Evolutionary conservation across 2,329 filamentous ascomycete species (phyloP).

Genomic region (Dothistroma pini): DNA sequence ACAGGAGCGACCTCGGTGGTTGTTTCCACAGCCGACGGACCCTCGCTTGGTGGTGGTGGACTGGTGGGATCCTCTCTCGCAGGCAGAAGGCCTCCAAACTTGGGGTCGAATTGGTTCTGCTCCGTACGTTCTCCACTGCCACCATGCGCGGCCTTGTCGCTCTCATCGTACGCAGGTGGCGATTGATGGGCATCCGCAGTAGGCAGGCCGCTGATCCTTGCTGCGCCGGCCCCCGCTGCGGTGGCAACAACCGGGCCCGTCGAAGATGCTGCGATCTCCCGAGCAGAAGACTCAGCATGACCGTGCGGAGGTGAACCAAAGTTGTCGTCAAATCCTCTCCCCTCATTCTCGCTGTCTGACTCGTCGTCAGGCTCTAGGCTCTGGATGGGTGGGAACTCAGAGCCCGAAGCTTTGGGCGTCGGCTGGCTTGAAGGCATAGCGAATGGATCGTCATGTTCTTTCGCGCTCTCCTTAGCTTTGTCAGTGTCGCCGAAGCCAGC

Average conservation of each 20-base stretch:
- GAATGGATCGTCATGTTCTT: conserved; percentile 30
- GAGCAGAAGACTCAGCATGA: conserved; percentile 9
- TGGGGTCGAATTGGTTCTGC: conserved; percentile 46
- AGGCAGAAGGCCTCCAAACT: conserved; percentile 56
- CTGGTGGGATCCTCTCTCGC: conserved; percentile 51
- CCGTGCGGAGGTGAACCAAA: conserved; percentile 55
- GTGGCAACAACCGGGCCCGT: conserved; percentile 7
- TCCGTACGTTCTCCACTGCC: conserved; percentile 28
- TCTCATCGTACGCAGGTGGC: conserved; percentile 55
- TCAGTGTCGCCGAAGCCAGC: conserved; percentile 60
- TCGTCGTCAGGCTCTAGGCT: conserved; percentile 78
- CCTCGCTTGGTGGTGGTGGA: conserved; percentile 10
- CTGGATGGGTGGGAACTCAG: conserved; percentile 90
- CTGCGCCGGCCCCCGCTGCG: conserved; percentile 2
- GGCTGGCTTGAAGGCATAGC: conserved; percentile 50
- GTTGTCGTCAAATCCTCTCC: conserved; percentile 81
- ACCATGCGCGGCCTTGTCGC: conserved; percentile 33
- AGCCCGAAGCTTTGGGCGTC: conserved; percentile 26
- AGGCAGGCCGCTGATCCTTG: conserved; percentile 42
- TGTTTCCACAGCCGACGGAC: conserved; percentile 10
- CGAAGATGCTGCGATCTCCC: conserved; percentile 4
- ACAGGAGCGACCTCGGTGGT: conserved; percentile 13
- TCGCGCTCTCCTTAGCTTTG: conserved; percentile 23
- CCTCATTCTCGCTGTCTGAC: conserved; percentile 70
- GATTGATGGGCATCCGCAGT: conserved; percentile 54